Evolutionary conservation across 192 early-diverging fungal species (phyloP).

Genomic region (Geranomyces variabilis): DNA sequence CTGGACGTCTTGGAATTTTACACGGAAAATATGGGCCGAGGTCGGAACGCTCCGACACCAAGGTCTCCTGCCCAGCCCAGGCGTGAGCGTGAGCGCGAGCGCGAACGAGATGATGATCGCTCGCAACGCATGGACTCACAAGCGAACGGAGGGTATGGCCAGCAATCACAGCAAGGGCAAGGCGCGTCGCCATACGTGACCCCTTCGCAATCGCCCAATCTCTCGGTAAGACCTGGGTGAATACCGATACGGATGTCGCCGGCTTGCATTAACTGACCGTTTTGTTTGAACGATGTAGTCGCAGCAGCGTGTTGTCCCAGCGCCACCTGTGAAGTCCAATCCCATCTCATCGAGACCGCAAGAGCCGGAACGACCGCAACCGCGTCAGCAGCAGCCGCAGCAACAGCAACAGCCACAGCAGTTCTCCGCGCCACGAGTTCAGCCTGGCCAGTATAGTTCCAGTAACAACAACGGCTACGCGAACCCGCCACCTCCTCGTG

Average conservation of each 20-base stretch:
- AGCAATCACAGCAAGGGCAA: background rate
- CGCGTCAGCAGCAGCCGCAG: conserved; percentile 59
- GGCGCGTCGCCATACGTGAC: conserved; percentile 21
- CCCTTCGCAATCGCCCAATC: conserved; percentile 29
- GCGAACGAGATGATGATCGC: background rate
- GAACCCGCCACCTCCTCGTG: background rate
- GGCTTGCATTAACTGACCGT: background rate
- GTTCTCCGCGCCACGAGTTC: conserved; percentile 11
- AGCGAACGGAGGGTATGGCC: conserved; percentile 5
- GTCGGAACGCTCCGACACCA: conserved; percentile 13
- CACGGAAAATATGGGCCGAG: conserved; percentile 69
- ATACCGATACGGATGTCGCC: background rate
- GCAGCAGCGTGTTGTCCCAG: conserved; percentile 28
- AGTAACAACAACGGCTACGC: background rate
- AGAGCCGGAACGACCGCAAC: conserved; percentile 2
- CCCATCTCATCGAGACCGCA: conserved; percentile 13
- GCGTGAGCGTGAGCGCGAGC: background rate
- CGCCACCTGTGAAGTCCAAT: conserved; percentile 7
- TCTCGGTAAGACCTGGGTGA: conserved; percentile 18
- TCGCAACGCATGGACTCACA: conserved; percentile 1
- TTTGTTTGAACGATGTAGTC: background rate
- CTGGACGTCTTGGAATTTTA: conserved; percentile 98
- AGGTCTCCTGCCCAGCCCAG: conserved; percentile 2
- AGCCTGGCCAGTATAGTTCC: conserved; percentile 3
- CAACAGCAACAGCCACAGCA: conserved; percentile 24